Evolutionary conservation across 176 grass and related monocot species (phyloP), one percentile per base, ranked within the genome.

Genomic region (Miscanthus lutarioriparius): DNA sequence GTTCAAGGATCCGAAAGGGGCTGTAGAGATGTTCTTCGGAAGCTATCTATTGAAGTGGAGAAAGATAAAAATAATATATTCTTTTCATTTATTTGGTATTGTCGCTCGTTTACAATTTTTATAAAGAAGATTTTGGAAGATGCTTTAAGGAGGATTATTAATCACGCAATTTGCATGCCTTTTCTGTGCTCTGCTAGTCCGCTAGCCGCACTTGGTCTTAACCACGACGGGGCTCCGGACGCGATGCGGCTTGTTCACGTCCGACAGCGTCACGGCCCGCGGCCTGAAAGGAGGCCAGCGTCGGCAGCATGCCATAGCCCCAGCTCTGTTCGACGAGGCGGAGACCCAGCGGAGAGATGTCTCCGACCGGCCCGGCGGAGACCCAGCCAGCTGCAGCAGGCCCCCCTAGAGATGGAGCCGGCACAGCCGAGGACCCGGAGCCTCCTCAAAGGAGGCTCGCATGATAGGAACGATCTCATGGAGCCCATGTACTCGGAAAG

Each of bases 181-280:
- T 48, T 35, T 10, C 14, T 11, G 8, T 61, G 22, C n/a, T 62
- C 58, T 23, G 56, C 0, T 59, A 59, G 22, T 11, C 44, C 5
- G 45, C 74, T 88, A 84, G 10, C 23, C 32, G 49, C 87, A 89
- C 12, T 30, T 81, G 5, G 67, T 81, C 41, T 45, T 90, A 2
- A 74, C 86, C 8, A 41, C 84, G n/a, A 96, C 6, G 35, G 91
- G 88, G 79, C 88, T 93, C 30, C 89, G 32, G 38, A 93, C 89
- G 23, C 78, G 44, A 22, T 76, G 91, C 10, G 19, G 25, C 43
- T 35, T 20, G 14, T 20, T 32, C 25, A 15, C 3, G 25, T 1
- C 54, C 20, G 22, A 23, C 54, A n/a, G 20, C n/a, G 72, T 33
- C n/a, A n/a, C n/a, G n/a, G n/a, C n/a, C 2, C 44, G 44, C 64